A percentile compares a stretch with the other conserved stretches of the same genome.
These are phyloP conservation scores for Letharia lupina DNA, from an alignment of 495 filamentous ascomycete species.

Conservation along the genomic window DNA sequence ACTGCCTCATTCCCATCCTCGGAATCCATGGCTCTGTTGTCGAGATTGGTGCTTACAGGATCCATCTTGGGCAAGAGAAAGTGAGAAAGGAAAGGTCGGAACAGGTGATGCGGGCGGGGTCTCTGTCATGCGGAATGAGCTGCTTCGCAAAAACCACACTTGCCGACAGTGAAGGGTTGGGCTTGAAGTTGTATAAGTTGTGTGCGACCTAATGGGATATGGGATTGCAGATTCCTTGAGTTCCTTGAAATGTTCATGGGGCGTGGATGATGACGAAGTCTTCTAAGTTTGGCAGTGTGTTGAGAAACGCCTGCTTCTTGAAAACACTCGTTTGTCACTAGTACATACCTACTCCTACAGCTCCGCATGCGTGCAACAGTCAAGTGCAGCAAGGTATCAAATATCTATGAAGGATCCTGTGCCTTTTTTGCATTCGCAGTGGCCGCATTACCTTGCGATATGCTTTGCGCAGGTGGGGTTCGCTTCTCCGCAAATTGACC, in stretches of 20 bases:
- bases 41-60: constrained; percentile 28
- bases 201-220: background rate
- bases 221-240: background rate
- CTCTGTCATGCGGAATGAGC: constrained; percentile 12
- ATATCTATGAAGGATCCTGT: background rate
- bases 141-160: background rate
- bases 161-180: background rate
- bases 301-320: background rate
- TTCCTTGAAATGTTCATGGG: constrained; percentile 1
- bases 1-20: constrained; percentile 15
- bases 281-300: constrained; percentile 1
- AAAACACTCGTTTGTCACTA: background rate
- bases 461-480: constrained; percentile 10
- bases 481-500: constrained; percentile 12
- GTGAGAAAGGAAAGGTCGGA: constrained; percentile 4
- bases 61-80: constrained; percentile 25
- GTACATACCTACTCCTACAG: constrained; percentile 5
- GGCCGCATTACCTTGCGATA: constrained; percentile 7
- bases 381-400: background rate
- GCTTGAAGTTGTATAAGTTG: background rate
- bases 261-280: constrained; percentile 12
- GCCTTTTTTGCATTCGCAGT: background rate
- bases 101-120: constrained; percentile 9
- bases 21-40: constrained; percentile 19
- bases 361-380: background rate